A percentile compares a stretch with the other conserved stretches of the same genome.
phyloP scores from a whole-genome alignment of 2,329 filamentous ascomycete species.

The Purpureocillium takamizusanense region DNA sequence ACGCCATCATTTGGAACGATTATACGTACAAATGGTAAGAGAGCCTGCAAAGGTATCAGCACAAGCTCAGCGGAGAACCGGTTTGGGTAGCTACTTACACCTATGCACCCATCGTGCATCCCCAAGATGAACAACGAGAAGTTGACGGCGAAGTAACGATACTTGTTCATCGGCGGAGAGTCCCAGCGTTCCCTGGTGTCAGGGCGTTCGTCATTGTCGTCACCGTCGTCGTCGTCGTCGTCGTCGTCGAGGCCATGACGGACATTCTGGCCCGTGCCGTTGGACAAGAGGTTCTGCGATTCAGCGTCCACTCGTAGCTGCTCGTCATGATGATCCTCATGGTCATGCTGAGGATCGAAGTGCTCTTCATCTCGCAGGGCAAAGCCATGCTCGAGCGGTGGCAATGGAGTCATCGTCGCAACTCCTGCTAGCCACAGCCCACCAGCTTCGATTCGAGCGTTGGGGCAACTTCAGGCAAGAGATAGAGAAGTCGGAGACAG shows the following conservation, averaged over 20 bases:
- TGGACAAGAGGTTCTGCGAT: background rate
- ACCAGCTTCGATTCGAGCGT: too few species aligned
- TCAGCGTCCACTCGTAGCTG: background rate
- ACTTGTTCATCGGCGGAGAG: slow-evolving; percentile 46
- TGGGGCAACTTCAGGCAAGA: too few species aligned
- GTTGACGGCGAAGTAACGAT: slow-evolving; percentile 48
- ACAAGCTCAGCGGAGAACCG: too few species aligned
- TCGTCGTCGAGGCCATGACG: slow-evolving; percentile 5
- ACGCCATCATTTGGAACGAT: too few species aligned
- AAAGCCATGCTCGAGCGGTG: background rate
- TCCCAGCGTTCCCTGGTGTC: slow-evolving; percentile 49
- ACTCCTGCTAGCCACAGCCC: too few species aligned
- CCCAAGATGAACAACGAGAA: slow-evolving; percentile 58
- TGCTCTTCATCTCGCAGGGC: background rate
- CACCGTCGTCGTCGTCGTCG: slow-evolving; percentile 3
- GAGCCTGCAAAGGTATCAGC: slow-evolving; percentile 24
- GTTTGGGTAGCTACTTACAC: slow-evolving; percentile 34
- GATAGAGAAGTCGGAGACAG: too few species aligned
- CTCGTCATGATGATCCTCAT: too few species aligned
- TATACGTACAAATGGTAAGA: slow-evolving; percentile 35
- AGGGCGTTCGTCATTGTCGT: slow-evolving; percentile 4
- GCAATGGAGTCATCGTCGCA: background rate
- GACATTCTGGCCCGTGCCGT: background rate
- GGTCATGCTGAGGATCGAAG: background rate
- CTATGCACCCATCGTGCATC: slow-evolving; percentile 58